Base-by-base conservation (phyloP, 2,329 filamentous ascomycete species). In the Diaporthe sp. region DNA sequence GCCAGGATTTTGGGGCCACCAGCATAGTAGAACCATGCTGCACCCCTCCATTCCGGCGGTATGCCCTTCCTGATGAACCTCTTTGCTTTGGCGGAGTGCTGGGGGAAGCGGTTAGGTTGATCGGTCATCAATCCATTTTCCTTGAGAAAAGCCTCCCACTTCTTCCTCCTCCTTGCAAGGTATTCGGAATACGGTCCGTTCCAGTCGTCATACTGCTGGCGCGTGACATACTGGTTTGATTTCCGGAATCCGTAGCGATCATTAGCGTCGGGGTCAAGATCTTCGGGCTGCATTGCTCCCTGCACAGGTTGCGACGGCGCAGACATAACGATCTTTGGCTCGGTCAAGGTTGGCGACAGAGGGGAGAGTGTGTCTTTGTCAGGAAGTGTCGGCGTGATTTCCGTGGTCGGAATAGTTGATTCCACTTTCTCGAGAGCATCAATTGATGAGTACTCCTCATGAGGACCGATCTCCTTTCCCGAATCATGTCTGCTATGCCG, bases 21-120 rank as follows among this genome's bases (percentile, higher is more conserved):
- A 15, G 95, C 95, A 82, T 98, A 98, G 86, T 94, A 98, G 84
- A 98, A 98, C 96, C 96, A 98, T 61, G 96, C 96, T 8, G 94
- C 94, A n/a, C 96, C 96, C 81, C 96, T 92, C 92, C 95, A 98
- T 78, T 98, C 95, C 0, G 96, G 95, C 4, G 96, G 96, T 68
- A 98, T 96, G 22, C 96, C 96, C 84, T 98, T 98, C 71, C 96
- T 92, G 67, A 98, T 91, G 82, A 97, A 98, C 25, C 95, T 91
- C 85, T 97, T 98, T 58, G 97, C 92, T 84, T 97, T 98, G 61
- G 92, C 91, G 68, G 92, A 94, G 72, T 92, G 93, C 1, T 93
- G 90, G 0, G 96, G 96, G 79, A 98, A 98, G 2, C 91, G 90
- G 51, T 90, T 92, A 1, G 95, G 96, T 5, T 91, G 86, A 60